A percentile compares a stretch with the other conserved stretches of the same genome.
Evolutionary conservation across 257 asterid species (phyloP).

Genomic region (Craterostigma plantagineum): DNA sequence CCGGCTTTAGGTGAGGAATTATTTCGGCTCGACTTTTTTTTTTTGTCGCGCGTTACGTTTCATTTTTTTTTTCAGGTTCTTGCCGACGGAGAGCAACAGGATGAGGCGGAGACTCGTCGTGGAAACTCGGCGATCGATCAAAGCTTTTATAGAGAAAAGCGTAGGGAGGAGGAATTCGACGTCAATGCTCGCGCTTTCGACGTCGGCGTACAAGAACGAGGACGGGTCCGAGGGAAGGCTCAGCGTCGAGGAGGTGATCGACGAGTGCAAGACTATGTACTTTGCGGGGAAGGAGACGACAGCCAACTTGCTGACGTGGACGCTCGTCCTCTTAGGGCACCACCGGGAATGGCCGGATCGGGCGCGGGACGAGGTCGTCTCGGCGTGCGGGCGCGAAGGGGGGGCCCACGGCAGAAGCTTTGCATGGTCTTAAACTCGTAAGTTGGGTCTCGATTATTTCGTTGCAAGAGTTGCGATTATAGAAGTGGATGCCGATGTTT

Average conservation of each 20-base stretch:
- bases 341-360: constrained; percentile 55
- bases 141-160: constrained; percentile 17
- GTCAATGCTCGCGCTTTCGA: constrained; percentile 11
- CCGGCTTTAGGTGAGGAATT: constrained; percentile 35
- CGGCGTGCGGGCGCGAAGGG: constrained; percentile 12
- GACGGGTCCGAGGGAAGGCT: constrained; percentile 35
- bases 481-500: too few relatives aligned
- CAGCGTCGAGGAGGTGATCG: constrained; percentile 28
- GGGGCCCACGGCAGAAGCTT: constrained; percentile 14
- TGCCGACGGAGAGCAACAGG: constrained; percentile 45
- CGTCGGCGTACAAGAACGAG: constrained; percentile 13
- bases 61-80: constrained; percentile 18
- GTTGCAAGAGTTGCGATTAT: too few relatives aligned
- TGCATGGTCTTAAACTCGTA: constrained; percentile 16
- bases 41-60: background rate
- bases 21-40: background rate
- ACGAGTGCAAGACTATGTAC: constrained; percentile 68
- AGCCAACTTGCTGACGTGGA: constrained; percentile 52
- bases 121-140: constrained; percentile 34
- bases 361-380: constrained; percentile 41
- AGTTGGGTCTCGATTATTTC: constrained; percentile 6
- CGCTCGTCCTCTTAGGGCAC: constrained; percentile 39
- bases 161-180: constrained; percentile 14
- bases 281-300: constrained; percentile 73
- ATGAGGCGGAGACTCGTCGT: constrained; percentile 34